Conservation (phyloP, 768 basidiomycete genomes). For the Boletus rubroflammeus region DNA sequence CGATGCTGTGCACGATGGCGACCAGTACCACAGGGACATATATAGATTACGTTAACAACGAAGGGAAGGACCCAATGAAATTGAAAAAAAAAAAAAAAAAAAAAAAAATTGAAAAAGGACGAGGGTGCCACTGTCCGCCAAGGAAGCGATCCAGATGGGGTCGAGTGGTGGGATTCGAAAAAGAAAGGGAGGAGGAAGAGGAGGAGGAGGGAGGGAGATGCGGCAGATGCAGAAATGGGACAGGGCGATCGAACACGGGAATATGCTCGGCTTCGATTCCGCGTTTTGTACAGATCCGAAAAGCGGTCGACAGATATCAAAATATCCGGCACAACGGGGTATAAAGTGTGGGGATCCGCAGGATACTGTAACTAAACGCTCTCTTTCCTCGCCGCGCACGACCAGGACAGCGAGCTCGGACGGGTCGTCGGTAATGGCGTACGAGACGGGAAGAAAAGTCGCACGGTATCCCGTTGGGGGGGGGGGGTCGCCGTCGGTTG, state of each 20-base stretch:
- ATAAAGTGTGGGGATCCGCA: constrained; percentile 13
- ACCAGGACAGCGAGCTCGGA: background rate
- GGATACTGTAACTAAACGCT: too few species aligned
- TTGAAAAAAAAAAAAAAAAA: too few species aligned
- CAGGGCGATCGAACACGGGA: constrained; percentile 14
- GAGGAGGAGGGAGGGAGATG: background rate
- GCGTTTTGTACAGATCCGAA: constrained; percentile 15
- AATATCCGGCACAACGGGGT: constrained; percentile 11
- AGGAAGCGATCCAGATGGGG: too few species aligned
- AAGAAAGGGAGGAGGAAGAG: background rate
- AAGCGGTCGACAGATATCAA: constrained; percentile 17
- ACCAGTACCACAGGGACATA: background rate
- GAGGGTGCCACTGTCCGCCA: too few species aligned
- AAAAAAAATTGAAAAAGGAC: too few species aligned
- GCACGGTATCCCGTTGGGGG: constrained; percentile 21
- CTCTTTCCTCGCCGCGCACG: constrained; percentile 1
- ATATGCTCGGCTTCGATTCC: constrained; percentile 19
- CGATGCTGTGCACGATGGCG: background rate
- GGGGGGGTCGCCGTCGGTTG: constrained; percentile 2
- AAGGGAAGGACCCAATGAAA: background rate
- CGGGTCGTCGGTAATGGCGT: background rate
- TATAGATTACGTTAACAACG: background rate
- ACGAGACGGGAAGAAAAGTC: constrained; percentile 25
- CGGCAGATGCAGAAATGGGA: constrained; percentile 9
- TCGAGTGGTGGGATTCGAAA: too few species aligned